These are phyloP conservation scores for Leucaena leucocephala DNA, from an alignment of 306 rosid genomes.

Conservation along the genomic window DNA sequence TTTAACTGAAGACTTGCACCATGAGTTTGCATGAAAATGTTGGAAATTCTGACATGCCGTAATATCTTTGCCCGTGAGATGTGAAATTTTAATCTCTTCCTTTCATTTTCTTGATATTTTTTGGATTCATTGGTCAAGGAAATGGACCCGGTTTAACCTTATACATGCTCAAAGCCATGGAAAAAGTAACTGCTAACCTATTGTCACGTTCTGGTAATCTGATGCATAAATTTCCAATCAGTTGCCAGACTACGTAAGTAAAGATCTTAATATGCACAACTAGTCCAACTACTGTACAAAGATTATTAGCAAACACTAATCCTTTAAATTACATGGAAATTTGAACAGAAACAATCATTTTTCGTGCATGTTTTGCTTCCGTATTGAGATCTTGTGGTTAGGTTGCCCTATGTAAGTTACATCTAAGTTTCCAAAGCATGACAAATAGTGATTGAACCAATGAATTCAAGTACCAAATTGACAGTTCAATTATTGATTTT, in stretches of 20 bases:
- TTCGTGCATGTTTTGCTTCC: not conserved
- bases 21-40: not conserved
- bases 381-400: not conserved
- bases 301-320: not conserved
- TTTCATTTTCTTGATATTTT: not conserved
- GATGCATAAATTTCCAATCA: not conserved
- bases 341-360: not conserved
- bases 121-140: not conserved
- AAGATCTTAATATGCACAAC: not conserved
- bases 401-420: not conserved
- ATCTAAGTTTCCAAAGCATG: not conserved
- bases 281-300: not conserved
- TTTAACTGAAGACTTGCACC: not conserved
- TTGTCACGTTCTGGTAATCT: not conserved
- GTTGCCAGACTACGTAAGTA: not conserved
- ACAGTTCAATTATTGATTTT: slow-evolving; percentile 26
- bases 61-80: not conserved
- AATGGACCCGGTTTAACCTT: not conserved
- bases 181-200: not conserved
- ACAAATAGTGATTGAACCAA: not conserved
- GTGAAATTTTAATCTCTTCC: not conserved
- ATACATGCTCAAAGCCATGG: not conserved
- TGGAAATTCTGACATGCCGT: not conserved
- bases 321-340: not conserved
- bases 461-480: not conserved